These are phyloP conservation scores for Plasmodium cynomolgi DNA, from an alignment of 169 alveolate species.

Conservation along the genomic window DNA sequence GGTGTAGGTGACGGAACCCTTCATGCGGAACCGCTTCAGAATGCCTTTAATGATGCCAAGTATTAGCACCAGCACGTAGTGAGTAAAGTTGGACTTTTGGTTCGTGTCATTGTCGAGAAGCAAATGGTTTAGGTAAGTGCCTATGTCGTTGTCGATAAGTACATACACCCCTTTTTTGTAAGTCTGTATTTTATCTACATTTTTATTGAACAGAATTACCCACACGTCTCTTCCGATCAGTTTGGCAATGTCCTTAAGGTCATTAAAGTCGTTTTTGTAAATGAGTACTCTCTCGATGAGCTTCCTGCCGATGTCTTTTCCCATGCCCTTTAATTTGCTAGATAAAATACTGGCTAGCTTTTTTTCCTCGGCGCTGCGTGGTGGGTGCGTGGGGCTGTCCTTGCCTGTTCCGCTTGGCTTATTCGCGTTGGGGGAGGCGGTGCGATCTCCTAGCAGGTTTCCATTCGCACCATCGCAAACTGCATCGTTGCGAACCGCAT, in stretches of 20 bases:
- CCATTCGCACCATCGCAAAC: not conserved
- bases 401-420: not conserved
- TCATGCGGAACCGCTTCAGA: constrained; percentile 26
- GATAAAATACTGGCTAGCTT: constrained; percentile 1
- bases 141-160: constrained; percentile 31
- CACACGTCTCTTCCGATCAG: constrained; percentile 48
- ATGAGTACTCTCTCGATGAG: constrained; percentile 34
- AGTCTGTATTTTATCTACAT: constrained; percentile 39
- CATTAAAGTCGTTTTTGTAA: constrained; percentile 37
- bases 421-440: not conserved
- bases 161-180: constrained; percentile 46
- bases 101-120: constrained; percentile 50
- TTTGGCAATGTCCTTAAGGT: constrained; percentile 52
- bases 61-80: constrained; percentile 22
- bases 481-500: not conserved
- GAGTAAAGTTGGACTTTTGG: constrained; percentile 48
- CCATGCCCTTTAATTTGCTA: constrained; percentile 33
- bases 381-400: not conserved
- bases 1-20: constrained; percentile 16
- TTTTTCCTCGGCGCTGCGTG: not conserved
- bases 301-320: constrained; percentile 51
- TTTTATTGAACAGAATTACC: constrained; percentile 38
- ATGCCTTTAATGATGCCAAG: constrained; percentile 52
- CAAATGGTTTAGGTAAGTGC: constrained; percentile 22
- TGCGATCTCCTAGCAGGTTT: not conserved